Base-by-base conservation (phyloP, 257 asterid genomes). In the Solanum neorickii region DNA sequence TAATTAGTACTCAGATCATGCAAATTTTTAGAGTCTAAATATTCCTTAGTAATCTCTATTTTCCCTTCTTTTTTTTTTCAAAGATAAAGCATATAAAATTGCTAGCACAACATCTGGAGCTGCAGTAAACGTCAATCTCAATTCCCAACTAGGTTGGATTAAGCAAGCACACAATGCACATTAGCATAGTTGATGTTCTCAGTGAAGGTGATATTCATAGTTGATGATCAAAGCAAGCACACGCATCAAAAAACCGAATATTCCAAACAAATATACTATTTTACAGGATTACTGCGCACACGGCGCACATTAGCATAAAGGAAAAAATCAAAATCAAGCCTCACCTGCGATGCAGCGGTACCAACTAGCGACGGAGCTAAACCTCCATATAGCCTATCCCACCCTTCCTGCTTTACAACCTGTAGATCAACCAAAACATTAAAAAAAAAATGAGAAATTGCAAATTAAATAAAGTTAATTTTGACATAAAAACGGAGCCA, bases 291-390 rank as follows among this genome's bases (percentile, higher is more conserved):
- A 78, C 1, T 80, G 6, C 39, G 41, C 66, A 15, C 65, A 25
- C 41, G 41, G 66, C 42, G 27, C 85, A 80, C 85, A 82, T 82
- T 82, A 82, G 44, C 84, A 16, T 9, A 78, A 46, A 88, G 66
- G 44, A 84, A 76, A 21, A 31, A 85, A 59, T 56, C 12, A 18
- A 87, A 74, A 37, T 29, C 5, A 47, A 29, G 11, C 18, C 86
- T 83, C 87, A 93, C 99, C 98, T 97, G 98, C 78, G 99, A 97
- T 20, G 98, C 93, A 70, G 99, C 98, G 3, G 99, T 97, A 87
- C 99, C 99, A 84, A 93, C 92, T 42, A 97, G 93, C 6, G 99
- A 97, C 56, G 99, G 99, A 65, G 94, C 90, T 90, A 97, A 92
- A 29, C 99, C 99, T 42, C 99, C 94, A 47, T 97, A 97, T 16